Conservation (phyloP, 768 basidiomycete genomes). For the Hypholoma sublateritium region DNA sequence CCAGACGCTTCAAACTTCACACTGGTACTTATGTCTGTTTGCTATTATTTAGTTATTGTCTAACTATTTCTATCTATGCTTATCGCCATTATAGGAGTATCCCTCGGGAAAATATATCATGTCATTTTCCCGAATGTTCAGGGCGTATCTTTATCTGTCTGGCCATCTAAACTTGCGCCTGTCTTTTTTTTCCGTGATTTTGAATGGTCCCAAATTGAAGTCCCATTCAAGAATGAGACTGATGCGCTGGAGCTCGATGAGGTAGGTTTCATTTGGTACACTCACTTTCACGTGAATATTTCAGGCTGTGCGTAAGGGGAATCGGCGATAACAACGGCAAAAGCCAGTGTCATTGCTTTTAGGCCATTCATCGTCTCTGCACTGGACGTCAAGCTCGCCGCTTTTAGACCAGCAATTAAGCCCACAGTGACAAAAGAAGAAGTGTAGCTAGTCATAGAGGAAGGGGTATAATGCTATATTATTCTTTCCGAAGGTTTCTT, state of each 20-base stretch:
- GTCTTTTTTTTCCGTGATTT: neutral
- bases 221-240: neutral
- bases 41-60: too few relatives aligned
- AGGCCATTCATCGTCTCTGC: neutral
- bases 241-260: neutral
- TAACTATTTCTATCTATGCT: neutral
- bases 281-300: neutral
- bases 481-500: neutral
- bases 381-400: neutral
- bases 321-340: neutral
- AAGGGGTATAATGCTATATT: neutral
- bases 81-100: neutral
- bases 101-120: too few relatives aligned
- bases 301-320: neutral
- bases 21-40: too few relatives aligned
- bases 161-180: too few relatives aligned
- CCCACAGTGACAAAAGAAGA: neutral
- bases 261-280: neutral
- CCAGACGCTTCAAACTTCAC: too few relatives aligned
- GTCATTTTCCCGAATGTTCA: too few relatives aligned
- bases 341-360: neutral
- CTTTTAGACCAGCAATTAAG: neutral
- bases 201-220: neutral
- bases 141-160: too few relatives aligned
- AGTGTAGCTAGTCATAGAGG: neutral